Conservation (phyloP, 2,329 filamentous ascomycete genomes). For the Botryosphaeria dothidea region DNA sequence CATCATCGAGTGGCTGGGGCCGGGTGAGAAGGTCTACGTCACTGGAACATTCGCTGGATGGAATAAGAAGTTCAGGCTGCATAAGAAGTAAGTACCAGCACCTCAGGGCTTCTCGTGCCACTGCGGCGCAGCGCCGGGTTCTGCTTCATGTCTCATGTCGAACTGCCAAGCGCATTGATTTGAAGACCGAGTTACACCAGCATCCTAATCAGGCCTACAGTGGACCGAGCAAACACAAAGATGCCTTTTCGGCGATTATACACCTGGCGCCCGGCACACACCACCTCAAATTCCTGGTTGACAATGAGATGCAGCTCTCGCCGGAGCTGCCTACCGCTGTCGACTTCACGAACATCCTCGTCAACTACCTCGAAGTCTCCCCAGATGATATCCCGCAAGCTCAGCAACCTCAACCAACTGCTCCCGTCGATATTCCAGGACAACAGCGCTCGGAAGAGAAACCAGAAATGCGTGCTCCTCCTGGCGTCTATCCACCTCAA, state of each 20-base stretch:
- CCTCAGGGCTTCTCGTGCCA: background rate
- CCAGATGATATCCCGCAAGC: conserved; percentile 63
- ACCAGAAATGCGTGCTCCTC: conserved; percentile 27
- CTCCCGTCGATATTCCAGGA: conserved; percentile 29
- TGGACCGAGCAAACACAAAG: conserved; percentile 46
- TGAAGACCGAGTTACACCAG: conserved; percentile 12
- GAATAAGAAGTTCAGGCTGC: conserved; percentile 89
- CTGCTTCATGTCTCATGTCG: background rate
- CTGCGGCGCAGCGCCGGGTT: background rate
- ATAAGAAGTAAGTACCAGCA: conserved; percentile 71
- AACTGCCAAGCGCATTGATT: background rate
- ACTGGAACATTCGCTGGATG: conserved; percentile 97
- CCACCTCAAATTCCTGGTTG: conserved; percentile 93
- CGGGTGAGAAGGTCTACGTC: conserved; percentile 89
- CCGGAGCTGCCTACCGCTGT: conserved; percentile 89
- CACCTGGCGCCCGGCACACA: conserved; percentile 90
- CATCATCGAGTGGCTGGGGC: conserved; percentile 78
- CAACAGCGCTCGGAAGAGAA: conserved; percentile 2
- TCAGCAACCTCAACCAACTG: conserved; percentile 24
- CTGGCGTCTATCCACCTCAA: conserved; percentile 44
- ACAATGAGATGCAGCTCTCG: conserved; percentile 89
- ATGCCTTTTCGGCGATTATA: conserved; percentile 74
- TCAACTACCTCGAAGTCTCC: conserved; percentile 96
- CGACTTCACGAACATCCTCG: conserved; percentile 95
- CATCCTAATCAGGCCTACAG: conserved; percentile 25